Evolutionary conservation across 768 basidiomycete genomes (phyloP), one percentile per base, ranked within the genome.

Genomic region (Kwoniella heveanensis): DNA sequence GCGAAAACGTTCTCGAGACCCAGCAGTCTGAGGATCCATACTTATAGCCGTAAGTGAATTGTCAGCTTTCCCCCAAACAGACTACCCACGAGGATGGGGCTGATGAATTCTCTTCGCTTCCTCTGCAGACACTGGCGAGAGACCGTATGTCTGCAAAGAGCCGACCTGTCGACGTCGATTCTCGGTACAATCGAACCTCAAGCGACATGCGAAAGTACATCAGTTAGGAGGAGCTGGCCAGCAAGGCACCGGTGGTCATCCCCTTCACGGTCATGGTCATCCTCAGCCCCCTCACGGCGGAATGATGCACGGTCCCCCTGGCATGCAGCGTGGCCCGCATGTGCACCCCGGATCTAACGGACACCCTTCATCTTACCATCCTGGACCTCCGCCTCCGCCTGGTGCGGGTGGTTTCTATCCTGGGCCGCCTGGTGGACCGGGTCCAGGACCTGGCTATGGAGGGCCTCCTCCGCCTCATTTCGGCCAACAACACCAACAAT

Each of bases 181-280:
- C 60, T 77, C 76, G 12, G 78, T 79, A 15, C 74, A 78, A 55
- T 78, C 75, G 13, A 78, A 79, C 52, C 60, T 78, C 25, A 76
- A 76, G 32, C 67, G 79, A 44, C 77, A 79, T 64, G 74, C 73
- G 27, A 78, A 77, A 57, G 74, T 79, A 10, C 78, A 78, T 61
- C 67, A 73, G 22, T 48, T 68, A 5, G 68, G 68, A 22, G 36
- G 26, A 29, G 39, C 54, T 1, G 37, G 30, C 27, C 61, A 62
- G 32, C 55, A 57, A 21, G 30, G 29, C 21, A 17, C 19, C 26
- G 44, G 52, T 12, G 32, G 32, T 24, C 48, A 29, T 24, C 54
- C 17, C 44, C 44, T 19, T 12, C 60, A 49, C 37, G 21, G 19
- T 9, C 56, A 25, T 27, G 22, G 25, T 22, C 62, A 62, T 29